A percentile compares a stretch with the other conserved stretches of the same genome.
These are phyloP conservation scores for Leccinellum luteum DNA, from an alignment of 768 basidiomycete genomes.

Conservation along the genomic window DNA sequence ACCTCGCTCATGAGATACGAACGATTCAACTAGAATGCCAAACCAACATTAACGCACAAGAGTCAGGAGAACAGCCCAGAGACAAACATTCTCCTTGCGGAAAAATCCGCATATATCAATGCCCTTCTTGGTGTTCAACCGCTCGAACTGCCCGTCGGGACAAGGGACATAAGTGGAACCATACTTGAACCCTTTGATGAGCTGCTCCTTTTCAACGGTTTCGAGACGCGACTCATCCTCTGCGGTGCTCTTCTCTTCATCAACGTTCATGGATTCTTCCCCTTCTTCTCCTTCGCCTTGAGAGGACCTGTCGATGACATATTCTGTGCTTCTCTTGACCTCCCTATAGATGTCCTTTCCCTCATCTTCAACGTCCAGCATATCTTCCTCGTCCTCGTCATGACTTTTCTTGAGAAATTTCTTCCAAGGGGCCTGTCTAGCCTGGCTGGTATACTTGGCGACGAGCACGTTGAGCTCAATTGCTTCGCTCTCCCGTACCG, in stretches of 20 bases:
- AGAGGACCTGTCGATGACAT: slow-evolving; percentile 49
- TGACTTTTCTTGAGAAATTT: slow-evolving; percentile 38
- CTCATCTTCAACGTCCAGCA: slow-evolving; percentile 26
- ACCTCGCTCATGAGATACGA: slow-evolving; percentile 83
- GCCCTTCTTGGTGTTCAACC: slow-evolving; percentile 72
- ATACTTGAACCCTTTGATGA: slow-evolving; percentile 83
- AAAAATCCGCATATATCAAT: slow-evolving; percentile 91
- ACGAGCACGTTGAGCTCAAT: slow-evolving; percentile 71
- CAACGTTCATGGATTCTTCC: slow-evolving; percentile 25
- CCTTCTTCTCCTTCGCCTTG: slow-evolving; percentile 32
- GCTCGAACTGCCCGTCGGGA: slow-evolving; percentile 80
- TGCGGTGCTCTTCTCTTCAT: slow-evolving; percentile 33
- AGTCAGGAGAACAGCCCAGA: not conserved
- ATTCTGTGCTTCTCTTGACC: slow-evolving; percentile 49
- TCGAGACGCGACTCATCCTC: slow-evolving; percentile 41
- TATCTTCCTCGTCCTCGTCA: slow-evolving; percentile 28
- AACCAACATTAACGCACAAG: not conserved
- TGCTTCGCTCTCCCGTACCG: slow-evolving; percentile 63
- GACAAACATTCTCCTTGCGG: slow-evolving; percentile 55
- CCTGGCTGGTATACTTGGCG: slow-evolving; percentile 75
- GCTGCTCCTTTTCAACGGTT: slow-evolving; percentile 74
- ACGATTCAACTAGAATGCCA: slow-evolving; percentile 63
- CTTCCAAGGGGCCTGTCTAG: slow-evolving; percentile 74
- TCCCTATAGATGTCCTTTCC: slow-evolving; percentile 37
- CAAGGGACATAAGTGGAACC: slow-evolving; percentile 86